Conservation (phyloP, 2,329 filamentous ascomycete species). For the Cladosporium sp. region DNA sequence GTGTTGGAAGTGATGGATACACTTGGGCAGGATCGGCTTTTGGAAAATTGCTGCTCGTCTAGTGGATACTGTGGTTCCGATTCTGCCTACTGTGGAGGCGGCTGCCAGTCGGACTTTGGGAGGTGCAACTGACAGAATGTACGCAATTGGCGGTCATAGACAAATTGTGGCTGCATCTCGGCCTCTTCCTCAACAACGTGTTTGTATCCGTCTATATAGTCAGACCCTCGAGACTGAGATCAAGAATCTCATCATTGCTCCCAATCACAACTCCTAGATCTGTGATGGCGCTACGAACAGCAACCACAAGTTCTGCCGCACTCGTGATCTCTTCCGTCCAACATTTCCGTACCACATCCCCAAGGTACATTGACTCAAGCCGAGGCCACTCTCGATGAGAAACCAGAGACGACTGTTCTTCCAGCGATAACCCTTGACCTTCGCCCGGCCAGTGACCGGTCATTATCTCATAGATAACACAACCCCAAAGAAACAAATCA, state of each 20-base stretch:
- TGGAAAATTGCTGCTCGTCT: too few relatives aligned
- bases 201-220: too few relatives aligned
- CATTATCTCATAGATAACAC: conserved; percentile 1
- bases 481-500: conserved; percentile 1
- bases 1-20: too few relatives aligned
- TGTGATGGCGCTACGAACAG: not conserved
- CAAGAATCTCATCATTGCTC: not conserved
- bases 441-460: not conserved
- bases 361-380: not conserved
- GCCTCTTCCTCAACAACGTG: too few relatives aligned
- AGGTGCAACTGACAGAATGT: not conserved
- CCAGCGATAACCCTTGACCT: not conserved
- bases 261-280: not conserved
- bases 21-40: too few relatives aligned
- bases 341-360: not conserved
- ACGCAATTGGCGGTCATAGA: not conserved
- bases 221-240: not conserved
- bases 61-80: too few relatives aligned
- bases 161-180: too few relatives aligned
- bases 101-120: not conserved
- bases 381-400: not conserved
- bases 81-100: not conserved
- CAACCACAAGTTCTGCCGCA: not conserved
- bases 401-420: not conserved
- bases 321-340: not conserved